Percentiles rank a stretch among this genome's conserved stretches.
Conservation (phyloP, 2,329 filamentous ascomycete species). For the Pseudophaeomoniella oleicola region DNA sequence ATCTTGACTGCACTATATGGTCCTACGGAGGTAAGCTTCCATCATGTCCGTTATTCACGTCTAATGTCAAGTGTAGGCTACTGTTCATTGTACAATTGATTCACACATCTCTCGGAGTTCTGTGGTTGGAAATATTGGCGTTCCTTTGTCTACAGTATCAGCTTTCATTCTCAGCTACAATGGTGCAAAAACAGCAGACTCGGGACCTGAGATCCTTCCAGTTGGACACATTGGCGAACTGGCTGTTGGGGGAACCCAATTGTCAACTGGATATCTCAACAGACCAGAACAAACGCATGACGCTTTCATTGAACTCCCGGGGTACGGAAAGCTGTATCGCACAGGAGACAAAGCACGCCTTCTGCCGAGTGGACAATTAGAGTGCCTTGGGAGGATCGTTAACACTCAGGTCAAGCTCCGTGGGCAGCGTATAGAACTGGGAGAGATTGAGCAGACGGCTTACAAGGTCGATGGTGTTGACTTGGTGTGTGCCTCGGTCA, state of each 20-base stretch:
- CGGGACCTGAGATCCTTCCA: constrained; percentile 40
- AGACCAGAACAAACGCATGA: constrained; percentile 57
- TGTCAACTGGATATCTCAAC: constrained; percentile 72
- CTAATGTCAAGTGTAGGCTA: constrained; percentile 29
- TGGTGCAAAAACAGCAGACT: constrained; percentile 13
- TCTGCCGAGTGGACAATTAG: constrained; percentile 52
- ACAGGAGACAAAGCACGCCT: constrained; percentile 74
- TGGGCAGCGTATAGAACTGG: constrained; percentile 69
- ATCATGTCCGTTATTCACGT: background rate
- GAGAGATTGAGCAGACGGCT: constrained; percentile 60
- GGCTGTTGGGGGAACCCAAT: constrained; percentile 63
- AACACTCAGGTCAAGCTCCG: constrained; percentile 76
- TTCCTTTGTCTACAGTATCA: constrained; percentile 68
- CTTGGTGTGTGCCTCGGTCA: constrained; percentile 50
- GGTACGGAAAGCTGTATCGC: constrained; percentile 59
- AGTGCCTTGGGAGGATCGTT: constrained; percentile 67
- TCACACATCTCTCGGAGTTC: constrained; percentile 42
- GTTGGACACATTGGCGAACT: constrained; percentile 62
- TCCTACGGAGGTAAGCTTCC: constrained; percentile 49
- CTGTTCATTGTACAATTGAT: constrained; percentile 78
- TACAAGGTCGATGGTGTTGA: constrained; percentile 48
- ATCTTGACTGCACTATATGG: constrained; percentile 90
- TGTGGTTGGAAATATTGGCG: constrained; percentile 56
- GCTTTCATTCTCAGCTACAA: constrained; percentile 51
- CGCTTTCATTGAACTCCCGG: constrained; percentile 52